phyloP scores from a whole-genome alignment of 148 eudicot genomes.

The Nyssa sinensis region DNA sequence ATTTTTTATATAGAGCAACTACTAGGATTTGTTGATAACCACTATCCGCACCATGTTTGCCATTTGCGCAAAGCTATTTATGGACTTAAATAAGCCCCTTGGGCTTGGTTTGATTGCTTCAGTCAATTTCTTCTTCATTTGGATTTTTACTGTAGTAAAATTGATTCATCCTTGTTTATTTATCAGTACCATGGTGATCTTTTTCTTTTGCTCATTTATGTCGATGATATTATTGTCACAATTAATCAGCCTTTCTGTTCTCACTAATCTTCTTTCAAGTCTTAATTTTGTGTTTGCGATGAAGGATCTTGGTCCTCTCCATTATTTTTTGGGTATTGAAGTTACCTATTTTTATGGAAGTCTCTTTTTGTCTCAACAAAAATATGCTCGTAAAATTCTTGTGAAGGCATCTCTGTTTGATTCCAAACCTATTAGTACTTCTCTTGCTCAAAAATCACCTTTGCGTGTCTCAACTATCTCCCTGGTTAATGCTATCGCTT shows the following conservation, averaged over 20 bases:
- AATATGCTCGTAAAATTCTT: background rate
- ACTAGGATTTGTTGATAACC: background rate
- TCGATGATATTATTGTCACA: background rate
- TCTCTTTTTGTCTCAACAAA: background rate
- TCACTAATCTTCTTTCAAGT: background rate
- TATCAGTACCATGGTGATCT: too few species aligned
- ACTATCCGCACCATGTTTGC: background rate
- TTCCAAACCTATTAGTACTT: background rate
- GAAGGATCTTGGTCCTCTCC: background rate
- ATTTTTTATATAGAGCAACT: conserved; percentile 9
- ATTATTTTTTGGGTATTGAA: conserved; percentile 11
- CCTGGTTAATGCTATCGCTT: background rate
- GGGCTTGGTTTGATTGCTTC: conserved; percentile 3
- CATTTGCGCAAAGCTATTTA: conserved; percentile 1
- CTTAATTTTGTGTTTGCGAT: background rate
- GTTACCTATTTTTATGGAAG: background rate
- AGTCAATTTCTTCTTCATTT: background rate
- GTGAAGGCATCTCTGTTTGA: background rate
- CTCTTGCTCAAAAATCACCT: background rate
- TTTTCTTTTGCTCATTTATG: background rate
- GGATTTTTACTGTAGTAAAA: background rate
- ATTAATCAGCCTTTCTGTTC: background rate
- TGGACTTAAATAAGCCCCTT: conserved; percentile 10
- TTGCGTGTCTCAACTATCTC: too few species aligned
- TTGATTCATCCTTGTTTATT: background rate